Evolutionary conservation across 768 basidiomycete genomes (phyloP).

Genomic region (Lepiota brunneoincarnata): DNA sequence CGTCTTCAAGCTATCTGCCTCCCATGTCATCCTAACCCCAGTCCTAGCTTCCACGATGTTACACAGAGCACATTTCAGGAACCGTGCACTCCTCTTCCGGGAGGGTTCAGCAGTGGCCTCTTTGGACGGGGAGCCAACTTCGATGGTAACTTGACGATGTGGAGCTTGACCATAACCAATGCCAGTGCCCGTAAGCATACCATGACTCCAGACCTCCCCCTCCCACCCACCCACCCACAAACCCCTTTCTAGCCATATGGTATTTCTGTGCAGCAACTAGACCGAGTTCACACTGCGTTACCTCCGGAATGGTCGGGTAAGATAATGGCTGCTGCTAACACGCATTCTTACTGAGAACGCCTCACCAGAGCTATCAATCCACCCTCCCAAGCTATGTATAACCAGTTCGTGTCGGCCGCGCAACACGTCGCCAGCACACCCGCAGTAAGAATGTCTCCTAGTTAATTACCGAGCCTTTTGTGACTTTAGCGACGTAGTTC

Average conservation of each 20-base stretch:
- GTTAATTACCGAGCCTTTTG: not conserved
- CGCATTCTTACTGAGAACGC: not conserved
- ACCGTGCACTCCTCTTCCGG: conserved; percentile 36
- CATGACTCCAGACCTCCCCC: not conserved
- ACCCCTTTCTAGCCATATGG: conserved; percentile 28
- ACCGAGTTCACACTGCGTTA: conserved; percentile 33
- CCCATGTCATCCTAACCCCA: not conserved
- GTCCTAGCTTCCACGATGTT: conserved; percentile 34
- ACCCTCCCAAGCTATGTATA: conserved; percentile 21
- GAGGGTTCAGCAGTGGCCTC: conserved; percentile 40
- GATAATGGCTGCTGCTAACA: conserved; percentile 7
- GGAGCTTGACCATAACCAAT: conserved; percentile 35
- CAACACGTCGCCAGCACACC: conserved; percentile 24
- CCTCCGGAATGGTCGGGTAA: conserved; percentile 38
- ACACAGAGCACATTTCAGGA: conserved; percentile 33
- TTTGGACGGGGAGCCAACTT: conserved; percentile 20
- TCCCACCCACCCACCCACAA: not conserved
- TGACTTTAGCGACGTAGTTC: conserved; percentile 16
- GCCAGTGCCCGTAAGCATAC: conserved; percentile 23
- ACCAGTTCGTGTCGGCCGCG: conserved; percentile 25
- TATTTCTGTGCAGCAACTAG: conserved; percentile 33
- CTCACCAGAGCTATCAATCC: conserved; percentile 34
- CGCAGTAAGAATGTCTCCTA: conserved; percentile 18
- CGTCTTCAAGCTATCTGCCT: conserved; percentile 7
- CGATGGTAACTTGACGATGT: conserved; percentile 20